Base-by-base conservation (phyloP, 495 filamentous ascomycete genomes). In the Tetracladium setigerum region DNA sequence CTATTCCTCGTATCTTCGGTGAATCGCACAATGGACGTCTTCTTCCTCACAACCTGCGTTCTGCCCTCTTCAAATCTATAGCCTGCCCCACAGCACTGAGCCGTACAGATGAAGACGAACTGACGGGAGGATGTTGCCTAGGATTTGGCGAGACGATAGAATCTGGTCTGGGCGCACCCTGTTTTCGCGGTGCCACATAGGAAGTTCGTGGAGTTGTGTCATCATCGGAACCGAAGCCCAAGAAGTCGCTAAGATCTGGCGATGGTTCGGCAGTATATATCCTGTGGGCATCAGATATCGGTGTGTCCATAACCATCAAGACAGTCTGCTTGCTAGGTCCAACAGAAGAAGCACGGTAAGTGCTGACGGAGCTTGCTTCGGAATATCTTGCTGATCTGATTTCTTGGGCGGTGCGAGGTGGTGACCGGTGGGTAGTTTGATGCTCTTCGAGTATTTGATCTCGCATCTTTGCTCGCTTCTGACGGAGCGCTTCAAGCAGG, bases 401-500 rank as follows among this genome's bases (percentile, higher is more conserved):
- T 16, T 34, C 33, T n/a, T 14, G 34, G 14, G 45, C 49, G 18
- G 39, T 38, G 16, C 46, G 48, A 10, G 52, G 52, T 41, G 56
- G 56, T 7, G 56, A 55, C 38, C 53, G 55, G 7, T 27, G 22
- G 19, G 37, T 19, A 8, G 49, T 50, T 27, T 59, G 49, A 15
- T 67, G 62, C 53, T 86, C 79, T 18, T 78, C 66, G 49, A 86
- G 81, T 41, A 83, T 75, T 45, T 82, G 80, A 45, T 87, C 80
- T 0, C 81, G 79, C 72, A 94, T 85, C 24, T 78, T 78, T 30
- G 86, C 84, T 36, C 86, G 73, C 58, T 89, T 89, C 54, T 78
- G 65, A 30, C 89, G 74, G 74, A 95, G 81, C 12, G 86, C 84
- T 53, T 87, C 84, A 7, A 95, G 68, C 5, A 95, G 68, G 59